phyloP scores from a whole-genome alignment of 169 alveolate genomes.

The Plasmodium billcollinsi region DNA sequence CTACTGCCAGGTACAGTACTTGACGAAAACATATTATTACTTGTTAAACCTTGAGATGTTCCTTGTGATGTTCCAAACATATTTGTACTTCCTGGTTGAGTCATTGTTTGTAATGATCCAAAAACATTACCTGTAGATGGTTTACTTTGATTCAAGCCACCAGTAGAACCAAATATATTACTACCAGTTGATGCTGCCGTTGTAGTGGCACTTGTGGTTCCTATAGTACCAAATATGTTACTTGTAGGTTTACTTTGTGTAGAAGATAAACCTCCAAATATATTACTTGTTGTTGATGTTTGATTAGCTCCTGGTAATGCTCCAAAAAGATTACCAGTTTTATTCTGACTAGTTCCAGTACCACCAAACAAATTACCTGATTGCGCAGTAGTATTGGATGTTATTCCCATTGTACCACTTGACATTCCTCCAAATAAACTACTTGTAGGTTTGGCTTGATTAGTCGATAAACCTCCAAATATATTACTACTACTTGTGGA shows the following conservation, averaged over 20 bases:
- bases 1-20: slow-evolving; percentile 10
- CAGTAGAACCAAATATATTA: slow-evolving; percentile 47
- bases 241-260: not conserved
- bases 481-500: slow-evolving; percentile 23
- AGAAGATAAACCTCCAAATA: slow-evolving; percentile 57
- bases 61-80: slow-evolving; percentile 26
- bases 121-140: slow-evolving; percentile 23
- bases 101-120: slow-evolving; percentile 48
- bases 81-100: slow-evolving; percentile 42
- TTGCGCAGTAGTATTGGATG: slow-evolving; percentile 3
- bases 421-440: slow-evolving; percentile 49
- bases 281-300: slow-evolving; percentile 22
- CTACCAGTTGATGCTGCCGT: slow-evolving; percentile 11
- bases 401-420: slow-evolving; percentile 14
- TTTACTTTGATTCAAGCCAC: slow-evolving; percentile 29
- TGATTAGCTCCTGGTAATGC: slow-evolving; percentile 26
- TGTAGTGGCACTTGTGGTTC: slow-evolving; percentile 20
- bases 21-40: slow-evolving; percentile 40
- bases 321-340: slow-evolving; percentile 40
- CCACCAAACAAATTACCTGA: slow-evolving; percentile 56
- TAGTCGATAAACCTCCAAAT: slow-evolving; percentile 38
- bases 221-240: slow-evolving; percentile 7
- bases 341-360: slow-evolving; percentile 45
- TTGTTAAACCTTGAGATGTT: slow-evolving; percentile 31
- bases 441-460: slow-evolving; percentile 30